Base-by-base conservation (phyloP, 768 basidiomycete species). In the Lentinula sp. region DNA sequence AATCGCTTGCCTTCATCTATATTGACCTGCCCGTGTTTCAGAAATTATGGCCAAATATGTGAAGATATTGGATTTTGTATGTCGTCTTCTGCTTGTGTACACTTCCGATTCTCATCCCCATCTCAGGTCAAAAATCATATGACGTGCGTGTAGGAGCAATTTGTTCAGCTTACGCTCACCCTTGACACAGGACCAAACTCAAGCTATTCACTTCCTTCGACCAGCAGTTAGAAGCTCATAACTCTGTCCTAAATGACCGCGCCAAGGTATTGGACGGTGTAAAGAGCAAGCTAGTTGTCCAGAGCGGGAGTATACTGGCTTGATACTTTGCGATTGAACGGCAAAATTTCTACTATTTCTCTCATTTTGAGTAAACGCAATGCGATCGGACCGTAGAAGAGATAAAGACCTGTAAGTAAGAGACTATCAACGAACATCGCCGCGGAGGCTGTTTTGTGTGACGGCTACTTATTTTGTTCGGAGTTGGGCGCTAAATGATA, bases 51-150 rank as follows among this genome's bases (percentile, higher is more conserved):
- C 64, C 13, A 73, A 74, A 34, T 84, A 79, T 61, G 62, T 63
- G 10, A 76, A 77, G 65, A 70, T 84, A 28, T 67, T 85, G 35
- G 81, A 84, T 61, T 77, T 78, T 45, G 84, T 84, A 62, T 64
- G 82, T 76, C 5, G 28, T 18, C 39, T 31, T 16, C 21, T 54
- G 45, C 18, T 48, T 35, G 46, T 49, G 8, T 18, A 34, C 50
- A 55, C 45, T 50, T 39, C 53, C 8, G 16, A 21, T 48, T 1
- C 18, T 11, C 18, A 28, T 31, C 11, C 32, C 16, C 45, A 23
- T 49, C 35, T 23, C 62, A 81, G 79, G 75, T 74, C 1, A 84
- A 84, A 65, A 71, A 76, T 18, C 77, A 82, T 59, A 79, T 85
- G 76, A 71, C 69, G 81, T 84, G 51, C 61, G 77, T 69, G 10